Evolutionary conservation across 1,284 basidiomycete genomes (phyloP).

Genomic region (Paramarasmius palmivorus): DNA sequence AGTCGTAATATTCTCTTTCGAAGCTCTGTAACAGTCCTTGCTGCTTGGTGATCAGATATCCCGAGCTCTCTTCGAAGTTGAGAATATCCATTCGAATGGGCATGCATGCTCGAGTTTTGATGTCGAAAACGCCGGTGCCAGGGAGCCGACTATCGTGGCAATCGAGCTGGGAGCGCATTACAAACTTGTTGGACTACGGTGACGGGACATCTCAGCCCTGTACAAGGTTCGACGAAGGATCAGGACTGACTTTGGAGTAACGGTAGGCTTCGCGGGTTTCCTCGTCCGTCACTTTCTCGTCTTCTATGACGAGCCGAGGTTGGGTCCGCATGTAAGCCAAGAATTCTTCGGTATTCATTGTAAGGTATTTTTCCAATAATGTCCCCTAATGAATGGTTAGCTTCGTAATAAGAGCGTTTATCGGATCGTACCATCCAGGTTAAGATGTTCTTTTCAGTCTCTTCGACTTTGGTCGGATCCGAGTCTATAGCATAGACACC

Average conservation of each 20-base stretch:
- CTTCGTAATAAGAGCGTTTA: not conserved
- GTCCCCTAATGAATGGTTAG: slow-evolving; percentile 59
- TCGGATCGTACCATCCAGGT: slow-evolving; percentile 67
- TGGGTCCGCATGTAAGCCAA: slow-evolving; percentile 53
- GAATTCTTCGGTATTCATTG: slow-evolving; percentile 68
- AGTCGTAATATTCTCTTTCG: slow-evolving; percentile 90
- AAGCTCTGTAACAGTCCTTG: slow-evolving; percentile 74
- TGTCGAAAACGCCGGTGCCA: slow-evolving; percentile 90
- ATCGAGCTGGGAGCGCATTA: slow-evolving; percentile 97
- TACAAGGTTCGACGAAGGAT: not conserved
- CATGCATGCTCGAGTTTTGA: slow-evolving; percentile 91
- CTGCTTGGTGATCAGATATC: slow-evolving; percentile 68
- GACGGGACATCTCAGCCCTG: not conserved
- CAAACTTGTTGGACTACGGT: slow-evolving; percentile 68
- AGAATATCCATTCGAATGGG: slow-evolving; percentile 86
- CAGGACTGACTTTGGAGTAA: slow-evolving; percentile 68
- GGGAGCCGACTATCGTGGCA: slow-evolving; percentile 83
- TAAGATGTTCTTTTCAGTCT: slow-evolving; percentile 70
- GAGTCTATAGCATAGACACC: slow-evolving; percentile 85
- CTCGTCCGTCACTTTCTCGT: slow-evolving; percentile 22
- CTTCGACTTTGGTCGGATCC: slow-evolving; percentile 46
- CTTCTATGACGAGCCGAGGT: slow-evolving; percentile 33
- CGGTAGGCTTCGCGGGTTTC: slow-evolving; percentile 71
- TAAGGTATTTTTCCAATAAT: slow-evolving; percentile 89
- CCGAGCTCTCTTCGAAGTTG: slow-evolving; percentile 84